Evolutionary conservation across 139 green algal genomes (phyloP), one percentile per base, ranked within the genome.

Genomic region (Trebouxia sp.): DNA sequence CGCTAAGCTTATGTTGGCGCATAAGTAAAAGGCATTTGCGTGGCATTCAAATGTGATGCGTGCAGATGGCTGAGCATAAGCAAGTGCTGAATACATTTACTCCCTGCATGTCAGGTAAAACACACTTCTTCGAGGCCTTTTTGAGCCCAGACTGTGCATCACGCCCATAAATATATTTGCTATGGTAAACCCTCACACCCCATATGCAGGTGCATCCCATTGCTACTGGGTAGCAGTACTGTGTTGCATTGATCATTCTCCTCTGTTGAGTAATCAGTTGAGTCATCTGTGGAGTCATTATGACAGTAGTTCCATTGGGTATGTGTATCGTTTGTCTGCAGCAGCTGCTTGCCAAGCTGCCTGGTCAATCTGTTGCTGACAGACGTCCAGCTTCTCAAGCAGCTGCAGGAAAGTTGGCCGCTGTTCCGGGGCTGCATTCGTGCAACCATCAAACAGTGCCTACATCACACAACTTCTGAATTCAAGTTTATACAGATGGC

Each of bases 291-390:
- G 1, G 47, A 17, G 14, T 53, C 1, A 30, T 72, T 14, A 72
- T 12, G 62, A 72, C 37, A 72, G 62, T 35, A 72, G 32, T 35
- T 72, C 62, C 62, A 72, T 43, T 28, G 62, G 62, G 35, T 72
- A 72, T 26, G 62, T 72, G 20, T 72, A 72, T 72, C 62, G n/a
- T 43, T 45, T 72, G 62, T 35, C 35, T 22, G 62, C 62, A 45
- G 62, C 62, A 30, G 32, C 32, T 72, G 62, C 62, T 35, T 72
- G 62, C 62, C 62, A 72, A 30, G 62, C 62, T 30, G 37, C 32
- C 35, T 72, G 62, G 35, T 72, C 62, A 45, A 72, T 72, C 62
- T 72, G 62, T 35, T 72, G 62, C 11, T 72, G 62, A 30, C 62
- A 72, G 1, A 43, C 24, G 35, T 72, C 62, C 62, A 72, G 62